Evolutionary conservation across 345 rosid genomes (phyloP).

Genomic region (Eucalyptus cloeziana): DNA sequence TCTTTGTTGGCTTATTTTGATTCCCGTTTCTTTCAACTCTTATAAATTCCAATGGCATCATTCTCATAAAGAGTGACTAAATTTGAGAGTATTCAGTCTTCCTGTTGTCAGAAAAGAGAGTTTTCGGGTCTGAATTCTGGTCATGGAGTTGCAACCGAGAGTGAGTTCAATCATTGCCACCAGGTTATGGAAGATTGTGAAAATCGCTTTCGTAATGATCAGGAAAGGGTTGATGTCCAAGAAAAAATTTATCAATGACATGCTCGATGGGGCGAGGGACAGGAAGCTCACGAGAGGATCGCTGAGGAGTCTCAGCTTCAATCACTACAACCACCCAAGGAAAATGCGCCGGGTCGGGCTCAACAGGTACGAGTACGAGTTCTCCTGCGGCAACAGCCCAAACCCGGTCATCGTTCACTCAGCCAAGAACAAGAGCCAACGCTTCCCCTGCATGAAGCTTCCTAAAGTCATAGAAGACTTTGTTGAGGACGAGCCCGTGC

Average conservation of each 20-base stretch:
- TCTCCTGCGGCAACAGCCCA: slow-evolving; percentile 3
- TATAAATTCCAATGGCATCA: neutral
- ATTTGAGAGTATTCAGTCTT: neutral
- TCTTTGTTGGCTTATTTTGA: neutral
- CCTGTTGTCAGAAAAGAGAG: neutral
- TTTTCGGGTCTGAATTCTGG: neutral
- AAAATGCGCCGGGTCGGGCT: neutral
- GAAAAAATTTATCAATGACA: neutral
- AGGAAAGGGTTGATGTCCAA: neutral
- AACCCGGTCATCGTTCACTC: neutral
- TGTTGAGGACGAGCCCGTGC: neutral
- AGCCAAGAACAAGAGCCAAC: neutral
- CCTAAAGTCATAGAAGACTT: neutral
- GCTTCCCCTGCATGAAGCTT: neutral
- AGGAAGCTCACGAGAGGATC: neutral
- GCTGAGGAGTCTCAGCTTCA: neutral
- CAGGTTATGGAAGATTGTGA: neutral
- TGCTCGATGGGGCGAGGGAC: neutral
- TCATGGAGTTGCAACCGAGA: neutral
- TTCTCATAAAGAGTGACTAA: neutral
- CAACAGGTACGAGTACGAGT: neutral
- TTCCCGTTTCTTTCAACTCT: neutral
- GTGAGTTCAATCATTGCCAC: neutral
- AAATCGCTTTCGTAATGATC: neutral
- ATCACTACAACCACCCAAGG: neutral